phyloP scores from a whole-genome alignment of 257 asterid genomes.

The Lantana camara region DNA sequence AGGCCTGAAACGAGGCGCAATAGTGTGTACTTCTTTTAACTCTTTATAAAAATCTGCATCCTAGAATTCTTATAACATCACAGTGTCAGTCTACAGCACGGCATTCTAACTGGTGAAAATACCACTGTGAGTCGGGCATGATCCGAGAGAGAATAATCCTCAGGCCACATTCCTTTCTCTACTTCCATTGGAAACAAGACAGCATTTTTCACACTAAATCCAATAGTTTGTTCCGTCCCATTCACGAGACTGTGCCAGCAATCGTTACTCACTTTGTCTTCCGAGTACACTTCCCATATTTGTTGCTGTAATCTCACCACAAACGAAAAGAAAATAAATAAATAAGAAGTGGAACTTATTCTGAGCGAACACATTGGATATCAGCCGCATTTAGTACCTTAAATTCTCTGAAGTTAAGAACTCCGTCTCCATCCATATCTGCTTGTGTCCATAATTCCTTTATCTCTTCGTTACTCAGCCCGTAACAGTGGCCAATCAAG shows the following conservation, averaged over 20 bases:
- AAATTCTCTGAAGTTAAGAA: conserved; percentile 56
- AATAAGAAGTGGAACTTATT: too few species aligned
- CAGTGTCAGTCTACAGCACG: conserved; percentile 45
- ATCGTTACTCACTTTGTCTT: conserved; percentile 35
- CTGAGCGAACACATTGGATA: too few species aligned
- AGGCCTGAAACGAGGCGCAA: background rate
- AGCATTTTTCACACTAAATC: conserved; percentile 64
- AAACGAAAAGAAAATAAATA: background rate
- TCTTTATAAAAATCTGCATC: background rate
- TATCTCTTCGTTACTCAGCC: conserved; percentile 55
- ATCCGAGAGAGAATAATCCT: conserved; percentile 69
- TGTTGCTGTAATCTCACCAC: conserved; percentile 42
- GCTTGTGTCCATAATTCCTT: conserved; percentile 65
- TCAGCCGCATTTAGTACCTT: conserved; percentile 38
- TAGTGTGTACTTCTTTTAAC: background rate
- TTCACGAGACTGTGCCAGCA: conserved; percentile 25
- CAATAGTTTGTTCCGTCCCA: conserved; percentile 61
- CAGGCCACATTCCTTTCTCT: conserved; percentile 73
- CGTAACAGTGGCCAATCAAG: conserved; percentile 60
- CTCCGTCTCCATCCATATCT: conserved; percentile 63
- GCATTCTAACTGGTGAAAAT: conserved; percentile 67
- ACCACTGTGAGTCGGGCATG: conserved; percentile 72
- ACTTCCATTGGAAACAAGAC: conserved; percentile 67
- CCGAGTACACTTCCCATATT: conserved; percentile 53
- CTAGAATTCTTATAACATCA: background rate